Evolutionary conservation across 345 rosid genomes (phyloP).

Genomic region (Turnera subulata): DNA sequence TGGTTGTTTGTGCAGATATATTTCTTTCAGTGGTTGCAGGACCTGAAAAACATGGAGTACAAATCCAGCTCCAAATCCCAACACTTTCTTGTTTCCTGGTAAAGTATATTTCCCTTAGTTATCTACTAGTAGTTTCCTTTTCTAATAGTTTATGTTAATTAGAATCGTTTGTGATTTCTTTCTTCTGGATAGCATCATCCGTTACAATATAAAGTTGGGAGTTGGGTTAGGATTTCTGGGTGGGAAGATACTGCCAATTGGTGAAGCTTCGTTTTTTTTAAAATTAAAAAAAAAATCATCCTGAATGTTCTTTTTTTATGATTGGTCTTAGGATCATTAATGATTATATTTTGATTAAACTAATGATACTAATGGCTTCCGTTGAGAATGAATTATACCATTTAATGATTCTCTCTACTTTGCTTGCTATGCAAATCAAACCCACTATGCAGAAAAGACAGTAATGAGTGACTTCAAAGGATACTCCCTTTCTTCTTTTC

Average conservation of each 20-base stretch:
- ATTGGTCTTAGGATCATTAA: slow-evolving; percentile 2
- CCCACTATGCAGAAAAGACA: slow-evolving; percentile 8
- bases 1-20: not conserved
- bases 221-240: not conserved
- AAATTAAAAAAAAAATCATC: no score
- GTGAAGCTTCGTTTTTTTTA: not conserved
- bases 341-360: not conserved
- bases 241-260: not conserved
- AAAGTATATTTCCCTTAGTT: not conserved
- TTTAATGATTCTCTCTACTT: not conserved
- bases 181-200: not conserved
- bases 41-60: not conserved
- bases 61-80: not conserved
- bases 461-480: slow-evolving; percentile 27
- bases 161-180: not conserved
- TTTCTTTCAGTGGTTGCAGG: not conserved
- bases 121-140: no score
- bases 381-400: no score
- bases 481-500: slow-evolving; percentile 1
- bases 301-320: not conserved
- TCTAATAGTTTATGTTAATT: not conserved
- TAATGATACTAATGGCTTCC: not conserved
- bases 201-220: not conserved
- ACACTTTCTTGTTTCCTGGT: not conserved
- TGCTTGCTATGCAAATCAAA: slow-evolving; percentile 18